phyloP scores from a whole-genome alignment of 83 land plant genomes.

The Picea abies region DNA sequence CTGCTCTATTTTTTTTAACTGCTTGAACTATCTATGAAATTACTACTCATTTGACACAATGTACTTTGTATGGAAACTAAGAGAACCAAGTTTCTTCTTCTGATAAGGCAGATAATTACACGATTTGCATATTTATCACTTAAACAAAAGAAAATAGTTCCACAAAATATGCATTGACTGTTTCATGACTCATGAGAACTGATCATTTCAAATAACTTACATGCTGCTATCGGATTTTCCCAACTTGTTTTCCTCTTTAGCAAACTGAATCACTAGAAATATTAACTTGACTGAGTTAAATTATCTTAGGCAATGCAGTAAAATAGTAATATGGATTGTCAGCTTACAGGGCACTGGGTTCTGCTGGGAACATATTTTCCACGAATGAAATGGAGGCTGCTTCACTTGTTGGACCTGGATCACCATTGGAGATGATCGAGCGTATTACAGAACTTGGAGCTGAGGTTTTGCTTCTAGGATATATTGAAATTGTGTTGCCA shows the following conservation, averaged over 20 bases:
- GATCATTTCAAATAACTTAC: neutral
- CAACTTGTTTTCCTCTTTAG: neutral
- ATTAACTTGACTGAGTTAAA: neutral
- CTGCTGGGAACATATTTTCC: conserved; percentile 56
- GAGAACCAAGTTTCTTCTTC: too few species aligned
- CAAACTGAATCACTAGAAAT: neutral
- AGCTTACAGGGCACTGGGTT: conserved; percentile 34
- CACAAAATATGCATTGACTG: neutral
- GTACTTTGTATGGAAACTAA: neutral
- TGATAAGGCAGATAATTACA: too few species aligned
- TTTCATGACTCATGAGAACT: neutral
- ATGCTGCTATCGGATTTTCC: neutral
- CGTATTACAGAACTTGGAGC: conserved; percentile 57
- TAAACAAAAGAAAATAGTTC: too few species aligned
- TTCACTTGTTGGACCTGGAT: conserved; percentile 60
- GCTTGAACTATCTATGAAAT: neutral
- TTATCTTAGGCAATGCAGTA: neutral
- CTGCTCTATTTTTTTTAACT: neutral
- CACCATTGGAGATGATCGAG: conserved; percentile 46
- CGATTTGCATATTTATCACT: too few species aligned
- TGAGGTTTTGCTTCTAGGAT: conserved; percentile 28
- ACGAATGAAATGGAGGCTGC: conserved; percentile 59
- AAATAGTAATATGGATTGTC: too few species aligned
- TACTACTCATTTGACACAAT: neutral
- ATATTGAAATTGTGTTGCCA: neutral